Conservation (phyloP, 169 alveolate species). For the Theileria annulata region DNA sequence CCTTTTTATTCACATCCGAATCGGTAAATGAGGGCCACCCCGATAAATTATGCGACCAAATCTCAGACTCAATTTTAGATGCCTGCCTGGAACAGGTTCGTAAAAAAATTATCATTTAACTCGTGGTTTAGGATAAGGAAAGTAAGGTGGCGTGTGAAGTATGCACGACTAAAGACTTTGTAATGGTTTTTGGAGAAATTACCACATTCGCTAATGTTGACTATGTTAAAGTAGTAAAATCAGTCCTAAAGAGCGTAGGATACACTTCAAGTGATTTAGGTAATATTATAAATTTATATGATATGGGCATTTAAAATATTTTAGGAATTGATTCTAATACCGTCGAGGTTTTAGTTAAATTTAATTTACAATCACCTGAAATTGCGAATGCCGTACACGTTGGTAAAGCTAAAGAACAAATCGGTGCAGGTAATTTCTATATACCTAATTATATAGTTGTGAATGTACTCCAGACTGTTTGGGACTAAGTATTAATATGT, state of each 20-base stretch:
- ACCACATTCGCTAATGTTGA: slow-evolving; percentile 89
- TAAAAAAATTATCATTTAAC: neutral
- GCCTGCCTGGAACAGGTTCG: slow-evolving; percentile 93
- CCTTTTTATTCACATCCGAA: slow-evolving; percentile 96
- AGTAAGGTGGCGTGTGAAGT: slow-evolving; percentile 95
- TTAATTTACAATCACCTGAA: slow-evolving; percentile 94
- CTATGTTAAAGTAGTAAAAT: slow-evolving; percentile 92
- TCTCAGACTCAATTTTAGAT: slow-evolving; percentile 98
- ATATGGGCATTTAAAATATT: slow-evolving; percentile 73
- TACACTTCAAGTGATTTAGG: slow-evolving; percentile 85
- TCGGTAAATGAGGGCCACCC: slow-evolving; percentile 99
- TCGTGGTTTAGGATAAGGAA: slow-evolving; percentile 81
- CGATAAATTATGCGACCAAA: slow-evolving; percentile 98
- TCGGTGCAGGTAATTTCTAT: slow-evolving; percentile 86
- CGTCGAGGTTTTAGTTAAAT: slow-evolving; percentile 88
- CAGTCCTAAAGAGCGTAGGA: slow-evolving; percentile 90
- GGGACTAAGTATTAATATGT: neutral
- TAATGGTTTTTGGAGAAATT: slow-evolving; percentile 97
- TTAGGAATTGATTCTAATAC: slow-evolving; percentile 94
- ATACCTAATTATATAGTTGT: neutral
- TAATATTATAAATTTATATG: slow-evolving; percentile 64
- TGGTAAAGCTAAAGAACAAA: slow-evolving; percentile 88
- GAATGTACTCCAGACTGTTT: neutral
- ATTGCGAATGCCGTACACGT: slow-evolving; percentile 96
- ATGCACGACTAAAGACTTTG: slow-evolving; percentile 91